Evolutionary conservation across 164 flowering plant species (phyloP).

Genomic region (Magnolia changhungtana): DNA sequence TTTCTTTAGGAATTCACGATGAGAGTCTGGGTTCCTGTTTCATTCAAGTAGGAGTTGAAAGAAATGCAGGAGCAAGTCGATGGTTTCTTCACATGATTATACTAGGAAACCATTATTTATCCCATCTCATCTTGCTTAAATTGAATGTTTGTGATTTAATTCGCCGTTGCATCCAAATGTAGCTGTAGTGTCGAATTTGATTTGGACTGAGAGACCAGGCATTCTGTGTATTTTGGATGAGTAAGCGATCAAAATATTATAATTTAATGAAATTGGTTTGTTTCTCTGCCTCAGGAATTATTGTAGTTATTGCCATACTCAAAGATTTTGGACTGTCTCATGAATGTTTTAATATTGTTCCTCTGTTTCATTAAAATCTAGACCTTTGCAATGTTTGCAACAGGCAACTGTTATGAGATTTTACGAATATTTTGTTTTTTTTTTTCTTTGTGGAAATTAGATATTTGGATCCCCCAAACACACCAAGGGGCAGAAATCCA

Average conservation of each 20-base stretch:
- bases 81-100: too few relatives aligned
- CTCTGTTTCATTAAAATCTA: background rate
- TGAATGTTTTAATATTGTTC: background rate
- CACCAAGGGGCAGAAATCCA: background rate
- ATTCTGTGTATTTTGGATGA: background rate
- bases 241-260: background rate
- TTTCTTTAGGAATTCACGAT: too few relatives aligned
- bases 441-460: background rate
- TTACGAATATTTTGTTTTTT: background rate
- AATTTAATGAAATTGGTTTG: background rate
- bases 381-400: background rate
- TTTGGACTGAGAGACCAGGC: background rate
- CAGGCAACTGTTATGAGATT: background rate
- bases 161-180: too few relatives aligned
- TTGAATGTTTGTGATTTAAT: too few relatives aligned
- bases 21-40: too few relatives aligned
- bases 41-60: too few relatives aligned
- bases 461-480: conserved; percentile 3
- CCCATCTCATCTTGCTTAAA: too few relatives aligned
- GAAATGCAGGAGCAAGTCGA: too few relatives aligned
- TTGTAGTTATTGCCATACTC: background rate
- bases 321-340: background rate
- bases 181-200: too few relatives aligned
- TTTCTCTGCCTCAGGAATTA: background rate
- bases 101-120: too few relatives aligned